phyloP scores from a whole-genome alignment of 805 yeast genomes.

The Hanseniaspora mollemarum region DNA sequence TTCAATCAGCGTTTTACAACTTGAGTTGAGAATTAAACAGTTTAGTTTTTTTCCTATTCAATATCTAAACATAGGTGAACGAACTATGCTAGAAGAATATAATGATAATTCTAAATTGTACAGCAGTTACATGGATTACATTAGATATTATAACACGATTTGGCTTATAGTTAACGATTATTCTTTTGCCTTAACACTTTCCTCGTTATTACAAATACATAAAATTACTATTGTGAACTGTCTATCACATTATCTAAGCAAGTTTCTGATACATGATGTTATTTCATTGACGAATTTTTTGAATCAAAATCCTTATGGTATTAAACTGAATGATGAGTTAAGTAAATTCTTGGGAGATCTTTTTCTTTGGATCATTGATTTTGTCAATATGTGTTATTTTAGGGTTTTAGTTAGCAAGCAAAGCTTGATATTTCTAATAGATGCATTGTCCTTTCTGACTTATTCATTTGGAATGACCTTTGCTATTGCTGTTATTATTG shows the following conservation, averaged over 20 bases:
- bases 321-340: slow-evolving; percentile 77
- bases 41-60: slow-evolving; percentile 70
- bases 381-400: slow-evolving; percentile 39
- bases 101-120: slow-evolving; percentile 14
- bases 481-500: slow-evolving; percentile 53
- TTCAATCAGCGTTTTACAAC: slow-evolving; percentile 63
- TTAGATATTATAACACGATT: slow-evolving; percentile 68
- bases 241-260: slow-evolving; percentile 23
- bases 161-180: slow-evolving; percentile 83
- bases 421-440: slow-evolving; percentile 21
- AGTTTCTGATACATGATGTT: slow-evolving; percentile 34
- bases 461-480: slow-evolving; percentile 57
- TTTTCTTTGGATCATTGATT: slow-evolving; percentile 69
- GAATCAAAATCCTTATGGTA: slow-evolving; percentile 85
- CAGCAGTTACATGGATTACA: slow-evolving; percentile 49
- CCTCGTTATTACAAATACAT: slow-evolving; percentile 37
- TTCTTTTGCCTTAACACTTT: slow-evolving; percentile 55
- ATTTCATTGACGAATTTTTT: slow-evolving; percentile 52
- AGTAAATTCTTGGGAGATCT: slow-evolving; percentile 78
- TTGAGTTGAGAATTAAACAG: slow-evolving; percentile 68
- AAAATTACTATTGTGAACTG: slow-evolving; percentile 31
- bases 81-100: neutral
- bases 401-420: slow-evolving; percentile 26
- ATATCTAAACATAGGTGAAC: slow-evolving; percentile 41
- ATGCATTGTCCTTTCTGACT: slow-evolving; percentile 30